Conservation (phyloP, 371 early-diverging fungal genomes). For the Edhazardia aedis region DNA sequence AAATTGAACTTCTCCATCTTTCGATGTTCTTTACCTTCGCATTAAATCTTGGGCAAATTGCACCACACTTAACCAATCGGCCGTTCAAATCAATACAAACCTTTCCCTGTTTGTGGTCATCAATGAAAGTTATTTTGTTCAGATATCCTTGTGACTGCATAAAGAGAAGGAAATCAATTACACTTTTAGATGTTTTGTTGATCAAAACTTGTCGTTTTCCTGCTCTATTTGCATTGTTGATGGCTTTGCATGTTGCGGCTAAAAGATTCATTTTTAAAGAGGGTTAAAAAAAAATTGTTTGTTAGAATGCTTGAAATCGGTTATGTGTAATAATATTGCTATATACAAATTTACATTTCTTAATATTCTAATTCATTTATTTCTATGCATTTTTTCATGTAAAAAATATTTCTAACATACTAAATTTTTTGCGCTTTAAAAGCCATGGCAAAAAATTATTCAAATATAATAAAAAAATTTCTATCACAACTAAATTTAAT, state of each 20-base stretch:
- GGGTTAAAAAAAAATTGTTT: too few species aligned
- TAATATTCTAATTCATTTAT: too few species aligned
- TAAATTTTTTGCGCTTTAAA: too few species aligned
- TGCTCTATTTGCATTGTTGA: constrained; percentile 89
- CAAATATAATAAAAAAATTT: too few species aligned
- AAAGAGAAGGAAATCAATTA: constrained; percentile 80
- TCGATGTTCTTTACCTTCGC: constrained; percentile 74
- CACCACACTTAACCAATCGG: constrained; percentile 97
- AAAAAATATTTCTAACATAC: too few species aligned
- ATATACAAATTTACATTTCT: too few species aligned
- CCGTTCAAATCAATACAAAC: constrained; percentile 90
- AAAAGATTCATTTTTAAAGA: neutral
- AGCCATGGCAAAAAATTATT: too few species aligned
- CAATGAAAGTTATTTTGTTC: constrained; percentile 85
- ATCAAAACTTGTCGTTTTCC: constrained; percentile 89
- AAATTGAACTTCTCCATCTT: constrained; percentile 79
- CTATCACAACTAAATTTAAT: too few species aligned
- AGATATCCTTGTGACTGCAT: constrained; percentile 98
- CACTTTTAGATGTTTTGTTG: constrained; percentile 79
- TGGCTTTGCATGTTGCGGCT: constrained; percentile 52
- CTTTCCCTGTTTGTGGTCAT: constrained; percentile 94
- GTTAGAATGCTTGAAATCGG: too few species aligned
- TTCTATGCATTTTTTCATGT: too few species aligned
- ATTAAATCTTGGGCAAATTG: constrained; percentile 95
- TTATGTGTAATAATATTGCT: too few species aligned